These are phyloP conservation scores for Penicillium rolfsii DNA, from an alignment of 2,329 filamentous ascomycete species.

Conservation along the genomic window DNA sequence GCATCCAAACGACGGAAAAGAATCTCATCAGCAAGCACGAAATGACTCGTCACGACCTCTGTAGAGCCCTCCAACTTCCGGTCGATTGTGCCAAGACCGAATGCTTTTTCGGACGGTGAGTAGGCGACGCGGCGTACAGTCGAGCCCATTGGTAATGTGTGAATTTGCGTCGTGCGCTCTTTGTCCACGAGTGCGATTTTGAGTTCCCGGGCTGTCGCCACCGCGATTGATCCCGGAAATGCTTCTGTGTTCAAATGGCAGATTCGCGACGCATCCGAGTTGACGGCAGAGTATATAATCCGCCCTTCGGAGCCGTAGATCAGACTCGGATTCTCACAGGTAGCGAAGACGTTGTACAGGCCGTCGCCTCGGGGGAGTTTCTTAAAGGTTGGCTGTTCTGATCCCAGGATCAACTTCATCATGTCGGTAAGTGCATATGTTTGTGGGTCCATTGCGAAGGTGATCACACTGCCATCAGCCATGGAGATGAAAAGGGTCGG, in stretches of 20 bases:
- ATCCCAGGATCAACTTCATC: constrained; percentile 83
- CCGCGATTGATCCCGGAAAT: constrained; percentile 77
- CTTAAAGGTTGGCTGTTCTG: constrained; percentile 80
- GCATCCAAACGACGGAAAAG: constrained; percentile 78
- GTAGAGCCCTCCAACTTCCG: constrained; percentile 70
- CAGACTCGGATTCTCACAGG: constrained; percentile 89
- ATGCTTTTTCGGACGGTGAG: constrained; percentile 74
- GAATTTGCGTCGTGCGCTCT: constrained; percentile 85
- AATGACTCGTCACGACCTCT: constrained; percentile 77
- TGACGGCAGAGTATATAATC: constrained; percentile 90
- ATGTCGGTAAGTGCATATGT: constrained; percentile 69
- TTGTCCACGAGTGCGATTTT: constrained; percentile 81
- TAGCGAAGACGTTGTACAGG: constrained; percentile 83
- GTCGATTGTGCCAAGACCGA: constrained; percentile 83
- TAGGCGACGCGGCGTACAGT: constrained; percentile 88
- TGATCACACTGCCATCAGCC: constrained; percentile 89
- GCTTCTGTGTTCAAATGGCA: constrained; percentile 80
- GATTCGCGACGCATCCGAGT: constrained; percentile 80
- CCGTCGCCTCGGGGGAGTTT: constrained; percentile 69
- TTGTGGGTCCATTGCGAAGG: constrained; percentile 69
- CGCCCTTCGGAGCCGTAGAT: constrained; percentile 89
- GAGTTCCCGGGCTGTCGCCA: constrained; percentile 76
- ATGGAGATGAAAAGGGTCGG: constrained; percentile 86
- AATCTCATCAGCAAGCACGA: constrained; percentile 89
- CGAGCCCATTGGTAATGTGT: constrained; percentile 74